Percentiles rank a stretch among this genome's conserved stretches.
Evolutionary conservation across 768 basidiomycete genomes (phyloP).

Genomic region (Phallus indusiatus): DNA sequence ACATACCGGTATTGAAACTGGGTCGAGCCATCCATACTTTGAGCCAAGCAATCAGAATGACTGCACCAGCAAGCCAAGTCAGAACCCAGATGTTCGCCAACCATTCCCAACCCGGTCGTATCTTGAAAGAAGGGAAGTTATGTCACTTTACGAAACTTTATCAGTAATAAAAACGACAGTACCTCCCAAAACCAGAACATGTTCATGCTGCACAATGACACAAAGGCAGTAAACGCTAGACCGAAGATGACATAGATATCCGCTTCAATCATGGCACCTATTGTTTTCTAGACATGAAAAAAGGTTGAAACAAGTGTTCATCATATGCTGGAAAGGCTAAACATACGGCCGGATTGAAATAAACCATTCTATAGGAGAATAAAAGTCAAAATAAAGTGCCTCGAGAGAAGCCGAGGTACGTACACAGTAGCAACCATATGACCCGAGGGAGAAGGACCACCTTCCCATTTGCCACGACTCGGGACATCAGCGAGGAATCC

Average conservation of each 20-base stretch:
- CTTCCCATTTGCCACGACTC: constrained; percentile 35
- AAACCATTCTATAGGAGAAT: constrained; percentile 46
- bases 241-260: constrained; percentile 70
- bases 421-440: constrained; percentile 94
- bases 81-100: constrained; percentile 67
- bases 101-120: constrained; percentile 59
- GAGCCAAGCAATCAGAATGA: constrained; percentile 79
- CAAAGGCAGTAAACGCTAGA: constrained; percentile 57
- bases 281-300: constrained; percentile 42
- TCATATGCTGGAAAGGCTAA: not conserved
- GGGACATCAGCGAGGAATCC: constrained; percentile 54
- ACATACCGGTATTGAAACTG: constrained; percentile 76
- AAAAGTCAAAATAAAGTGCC: not conserved
- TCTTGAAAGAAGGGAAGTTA: constrained; percentile 1
- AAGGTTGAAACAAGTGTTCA: not conserved
- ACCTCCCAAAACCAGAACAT: constrained; percentile 75
- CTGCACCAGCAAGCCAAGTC: constrained; percentile 74
- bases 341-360: constrained; percentile 73
- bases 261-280: constrained; percentile 90
- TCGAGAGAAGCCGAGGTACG: constrained; percentile 20
- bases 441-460: constrained; percentile 62
- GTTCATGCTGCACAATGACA: constrained; percentile 68
- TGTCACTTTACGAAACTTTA: not conserved
- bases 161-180: not conserved
- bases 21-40: constrained; percentile 89